Base-by-base conservation (phyloP, 2,329 filamentous ascomycete species). In the Paraphoma sp. region DNA sequence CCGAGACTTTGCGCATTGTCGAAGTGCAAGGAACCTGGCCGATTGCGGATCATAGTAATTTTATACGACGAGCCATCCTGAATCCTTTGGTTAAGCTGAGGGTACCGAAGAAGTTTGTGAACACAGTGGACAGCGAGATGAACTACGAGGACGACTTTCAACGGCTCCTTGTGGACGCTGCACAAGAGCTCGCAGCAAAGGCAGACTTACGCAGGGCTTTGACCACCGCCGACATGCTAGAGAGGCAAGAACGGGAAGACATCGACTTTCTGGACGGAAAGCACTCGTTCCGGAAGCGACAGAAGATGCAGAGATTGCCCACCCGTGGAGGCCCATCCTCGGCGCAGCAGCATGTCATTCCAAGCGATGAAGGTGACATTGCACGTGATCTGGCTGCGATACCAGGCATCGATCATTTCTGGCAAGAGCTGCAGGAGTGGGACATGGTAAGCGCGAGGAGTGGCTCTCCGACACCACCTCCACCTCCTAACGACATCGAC, bases 81-180 rank as follows among this genome's bases (percentile, higher is more conserved):
- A 54, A 53, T 44, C 67, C 66, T 2, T 49, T 69, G 6, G 60
- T 62, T 47, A 67, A 64, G 45, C 64, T 71, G 41, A 69, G 64
- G 45, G 57, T 60, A 3, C 30, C 17, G 14, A 71, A 67, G 50
- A 51, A 33, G n/a, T 65, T 67, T 14, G 43, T 55, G 10, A 42
- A 12, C 53, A 55, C 18, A 29, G 62, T 11, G 40, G 14, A 2
- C 50, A 2, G 33, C 33, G 6, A 7, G 33, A 14, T 10, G 33
- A 14, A 2, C 9, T 36, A 36, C 33, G 10, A 36, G 14, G 33
- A 36, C 14, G 33, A 48, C 3, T 59, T 63, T 43, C 40, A 62
- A 38, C 17, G 23, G 3, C 16, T 58, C 6, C 42, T 68, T 0
- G 16, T 6, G 1, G 38, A 61, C 8, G 62, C 61, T 2, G 51